phyloP scores from a whole-genome alignment of 139 green algal species.

The Coelastrella sp. region DNA sequence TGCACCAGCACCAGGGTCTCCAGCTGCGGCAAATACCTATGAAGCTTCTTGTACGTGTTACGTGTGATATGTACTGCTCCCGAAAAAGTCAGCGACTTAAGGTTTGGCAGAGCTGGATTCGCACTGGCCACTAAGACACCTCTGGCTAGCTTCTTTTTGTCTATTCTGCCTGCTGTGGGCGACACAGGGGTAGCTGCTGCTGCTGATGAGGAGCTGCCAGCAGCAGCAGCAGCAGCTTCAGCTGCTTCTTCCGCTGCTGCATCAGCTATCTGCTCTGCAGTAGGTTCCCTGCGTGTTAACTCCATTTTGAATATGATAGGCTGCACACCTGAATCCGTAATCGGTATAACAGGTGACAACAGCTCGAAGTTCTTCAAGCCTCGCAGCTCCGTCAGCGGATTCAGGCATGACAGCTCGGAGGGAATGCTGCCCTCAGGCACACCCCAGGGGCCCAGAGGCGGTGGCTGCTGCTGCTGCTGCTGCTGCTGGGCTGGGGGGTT shows the following conservation, averaged over 20 bases:
- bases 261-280: neutral
- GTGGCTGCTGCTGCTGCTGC: slow-evolving; percentile 16
- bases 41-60: neutral
- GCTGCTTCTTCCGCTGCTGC: slow-evolving; percentile 11
- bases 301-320: neutral
- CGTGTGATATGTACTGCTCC: neutral
- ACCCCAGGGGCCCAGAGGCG: neutral
- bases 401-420: slow-evolving; percentile 7
- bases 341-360: slow-evolving; percentile 14
- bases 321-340: slow-evolving; percentile 14
- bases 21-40: neutral
- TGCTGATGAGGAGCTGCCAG: neutral
- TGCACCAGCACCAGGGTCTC: slow-evolving; percentile 11
- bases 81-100: neutral
- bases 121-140: neutral
- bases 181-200: no score
- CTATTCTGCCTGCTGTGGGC: neutral
- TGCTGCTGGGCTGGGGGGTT: slow-evolving; percentile 11
- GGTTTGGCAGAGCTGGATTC: neutral
- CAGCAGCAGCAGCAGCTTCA: slow-evolving; percentile 7
- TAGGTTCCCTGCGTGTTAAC: neutral
- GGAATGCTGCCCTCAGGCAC: neutral
- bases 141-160: neutral
- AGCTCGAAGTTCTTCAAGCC: slow-evolving; percentile 18
- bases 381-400: slow-evolving; percentile 4